Percentiles rank a stretch among this genome's conserved stretches.
Conservation (phyloP, 495 filamentous ascomycete genomes). For the Trichoderma virens region DNA sequence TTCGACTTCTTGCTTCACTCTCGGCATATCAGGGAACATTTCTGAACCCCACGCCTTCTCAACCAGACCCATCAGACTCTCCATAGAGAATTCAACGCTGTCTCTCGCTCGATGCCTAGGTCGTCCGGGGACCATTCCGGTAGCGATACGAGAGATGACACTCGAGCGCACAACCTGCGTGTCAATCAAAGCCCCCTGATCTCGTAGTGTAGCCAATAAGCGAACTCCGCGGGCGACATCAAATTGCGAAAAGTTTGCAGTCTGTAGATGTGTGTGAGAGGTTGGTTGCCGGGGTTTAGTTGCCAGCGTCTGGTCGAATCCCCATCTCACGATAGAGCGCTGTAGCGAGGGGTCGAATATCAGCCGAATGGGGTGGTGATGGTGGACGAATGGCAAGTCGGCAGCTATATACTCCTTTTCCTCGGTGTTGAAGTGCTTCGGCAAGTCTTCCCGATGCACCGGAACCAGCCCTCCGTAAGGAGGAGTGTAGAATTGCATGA, state of each 20-base stretch:
- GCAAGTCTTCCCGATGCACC: conserved; percentile 23
- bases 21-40: not conserved
- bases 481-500: conserved; percentile 19
- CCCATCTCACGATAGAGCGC: conserved; percentile 21
- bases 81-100: not conserved
- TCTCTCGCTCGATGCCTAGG: conserved; percentile 3
- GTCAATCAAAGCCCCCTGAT: conserved; percentile 8
- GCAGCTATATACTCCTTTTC: conserved; percentile 22
- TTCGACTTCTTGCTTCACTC: not conserved
- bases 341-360: conserved; percentile 24
- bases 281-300: not conserved
- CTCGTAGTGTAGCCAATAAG: not conserved
- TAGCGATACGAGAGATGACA: not conserved
- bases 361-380: conserved; percentile 23
- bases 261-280: not conserved
- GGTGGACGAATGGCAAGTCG: conserved; percentile 16
- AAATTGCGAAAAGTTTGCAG: not conserved
- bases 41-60: conserved; percentile 7
- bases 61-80: not conserved
- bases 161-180: not conserved
- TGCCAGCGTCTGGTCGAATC: conserved; percentile 7
- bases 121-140: not conserved
- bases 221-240: conserved; percentile 6
- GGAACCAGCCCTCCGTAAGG: conserved; percentile 21
- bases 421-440: conserved; percentile 15